Conservation (phyloP, 2,329 filamentous ascomycete genomes). For the Talaromyces sp. region DNA sequence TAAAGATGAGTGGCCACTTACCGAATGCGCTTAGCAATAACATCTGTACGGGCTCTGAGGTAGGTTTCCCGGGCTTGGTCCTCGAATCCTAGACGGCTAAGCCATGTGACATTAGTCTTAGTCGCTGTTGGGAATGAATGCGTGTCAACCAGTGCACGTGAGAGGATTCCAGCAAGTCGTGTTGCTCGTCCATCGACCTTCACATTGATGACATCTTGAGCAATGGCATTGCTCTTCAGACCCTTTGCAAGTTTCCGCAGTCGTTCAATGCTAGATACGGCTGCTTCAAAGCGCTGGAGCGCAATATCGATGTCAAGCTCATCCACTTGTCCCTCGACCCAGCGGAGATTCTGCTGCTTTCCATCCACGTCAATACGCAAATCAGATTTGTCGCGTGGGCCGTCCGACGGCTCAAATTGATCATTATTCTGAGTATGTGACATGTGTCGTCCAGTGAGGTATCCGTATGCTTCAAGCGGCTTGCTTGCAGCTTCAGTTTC, state of each 20-base stretch:
- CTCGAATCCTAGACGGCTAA: conserved; percentile 85
- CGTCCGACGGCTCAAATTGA: conserved; percentile 74
- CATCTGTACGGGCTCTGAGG: conserved; percentile 73
- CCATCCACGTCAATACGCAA: conserved; percentile 95
- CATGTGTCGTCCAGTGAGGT: conserved; percentile 77
- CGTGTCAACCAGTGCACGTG: conserved; percentile 74
- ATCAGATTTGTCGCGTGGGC: conserved; percentile 69
- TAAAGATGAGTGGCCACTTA: conserved; percentile 45
- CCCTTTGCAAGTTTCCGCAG: conserved; percentile 76
- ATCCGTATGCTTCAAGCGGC: conserved; percentile 81
- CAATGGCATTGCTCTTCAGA: conserved; percentile 81
- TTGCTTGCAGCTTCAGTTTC: conserved; percentile 88
- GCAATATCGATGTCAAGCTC: conserved; percentile 96
- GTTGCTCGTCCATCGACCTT: conserved; percentile 85
- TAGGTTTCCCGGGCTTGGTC: conserved; percentile 87
- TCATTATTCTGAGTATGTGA: conserved; percentile 74
- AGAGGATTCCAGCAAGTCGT: conserved; percentile 74
- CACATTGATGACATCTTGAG: conserved; percentile 88
- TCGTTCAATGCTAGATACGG: conserved; percentile 82
- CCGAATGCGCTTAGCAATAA: conserved; percentile 82
- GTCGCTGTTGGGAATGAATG: conserved; percentile 78
- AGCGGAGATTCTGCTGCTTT: conserved; percentile 92
- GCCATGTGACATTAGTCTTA: conserved; percentile 78
- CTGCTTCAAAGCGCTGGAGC: conserved; percentile 81
- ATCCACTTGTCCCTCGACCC: conserved; percentile 94